phyloP scores from a whole-genome alignment of 306 rosid genomes.

The Rosa rugosa region DNA sequence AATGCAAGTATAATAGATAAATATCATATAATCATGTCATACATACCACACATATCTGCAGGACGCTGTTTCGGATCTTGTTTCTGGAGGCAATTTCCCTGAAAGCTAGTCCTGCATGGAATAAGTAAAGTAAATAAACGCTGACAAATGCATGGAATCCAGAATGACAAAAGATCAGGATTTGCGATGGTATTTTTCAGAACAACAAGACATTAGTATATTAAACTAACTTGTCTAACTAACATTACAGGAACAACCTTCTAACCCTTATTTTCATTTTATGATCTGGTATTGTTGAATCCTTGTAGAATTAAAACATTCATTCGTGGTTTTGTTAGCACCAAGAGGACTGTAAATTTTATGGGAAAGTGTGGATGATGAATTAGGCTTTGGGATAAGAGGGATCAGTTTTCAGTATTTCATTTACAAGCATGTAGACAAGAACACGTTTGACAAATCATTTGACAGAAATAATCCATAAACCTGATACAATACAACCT shows the following conservation, averaged over 20 bases:
- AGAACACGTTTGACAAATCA: not conserved
- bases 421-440: not conserved
- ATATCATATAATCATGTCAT: slow-evolving; percentile 10
- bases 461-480: not conserved
- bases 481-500: not conserved
- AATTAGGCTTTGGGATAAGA: not conserved
- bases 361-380: not conserved
- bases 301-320: not conserved
- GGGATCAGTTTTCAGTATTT: not conserved
- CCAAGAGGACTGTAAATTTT: not conserved
- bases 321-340: not conserved
- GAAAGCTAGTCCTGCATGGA: slow-evolving; percentile 69
- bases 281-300: not conserved
- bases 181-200: not conserved
- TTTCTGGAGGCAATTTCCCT: slow-evolving; percentile 85
- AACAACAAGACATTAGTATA: not conserved
- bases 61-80: slow-evolving; percentile 65
- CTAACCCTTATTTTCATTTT: too few relatives aligned
- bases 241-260: not conserved
- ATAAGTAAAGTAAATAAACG: slow-evolving; percentile 27
- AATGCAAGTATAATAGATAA: not conserved
- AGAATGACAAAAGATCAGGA: slow-evolving; percentile 21
- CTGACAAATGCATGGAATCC: slow-evolving; percentile 21
- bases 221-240: not conserved
- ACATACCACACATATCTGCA: slow-evolving; percentile 63